Evolutionary conservation across 352 stramenopile species (phyloP), one percentile per base, ranked within the genome.

Genomic region (Peronosclerospora sorghi): DNA sequence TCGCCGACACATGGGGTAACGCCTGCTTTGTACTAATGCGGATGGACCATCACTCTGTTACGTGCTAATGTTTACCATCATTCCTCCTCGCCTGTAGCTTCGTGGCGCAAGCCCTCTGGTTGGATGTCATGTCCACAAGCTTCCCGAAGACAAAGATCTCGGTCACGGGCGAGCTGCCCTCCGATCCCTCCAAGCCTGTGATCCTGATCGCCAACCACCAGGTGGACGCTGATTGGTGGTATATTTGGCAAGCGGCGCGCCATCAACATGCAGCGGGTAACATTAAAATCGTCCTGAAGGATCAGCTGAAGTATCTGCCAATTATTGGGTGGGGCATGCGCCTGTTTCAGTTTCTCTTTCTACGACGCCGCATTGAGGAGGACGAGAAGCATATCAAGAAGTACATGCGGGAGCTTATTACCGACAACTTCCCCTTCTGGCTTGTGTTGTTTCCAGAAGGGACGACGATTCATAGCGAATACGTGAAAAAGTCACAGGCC

Each of bases 211-310:
- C 68, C 6, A 97, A 97, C 65, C 88, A 97, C 62, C 68, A 96
- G 35, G 72, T 92, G 26, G 83, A 97, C 58, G 83, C 73, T 8
- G 91, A 97, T 65, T 96, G 86, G 68, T 96, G 86, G 87, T 96
- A 90, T 56, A 73, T 95, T 35, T 95, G 87, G 76, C 76, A 91
- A 51, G 72, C 85, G 20, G 72, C 83, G 49, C 75, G 78, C 5
- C 45, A 65, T 13, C 45, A 70, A 19, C 41, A 69, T 0, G 73
- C 71, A 18, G 73, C 80, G 5, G 82, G 82, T 8, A 86, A 92
- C 62, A 65, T 95, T 43, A 95, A 95, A 65, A 93, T 95, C 46
- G 86, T 94, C 43, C 73, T 95, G 18, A 95, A 95, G 63, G 73
- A 91, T 35, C 76, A 93, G 56, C 75, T 94, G 48, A 92, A 91